phyloP scores from a whole-genome alignment of 257 asterid species.

The Nicotiana tomentosiformis region DNA sequence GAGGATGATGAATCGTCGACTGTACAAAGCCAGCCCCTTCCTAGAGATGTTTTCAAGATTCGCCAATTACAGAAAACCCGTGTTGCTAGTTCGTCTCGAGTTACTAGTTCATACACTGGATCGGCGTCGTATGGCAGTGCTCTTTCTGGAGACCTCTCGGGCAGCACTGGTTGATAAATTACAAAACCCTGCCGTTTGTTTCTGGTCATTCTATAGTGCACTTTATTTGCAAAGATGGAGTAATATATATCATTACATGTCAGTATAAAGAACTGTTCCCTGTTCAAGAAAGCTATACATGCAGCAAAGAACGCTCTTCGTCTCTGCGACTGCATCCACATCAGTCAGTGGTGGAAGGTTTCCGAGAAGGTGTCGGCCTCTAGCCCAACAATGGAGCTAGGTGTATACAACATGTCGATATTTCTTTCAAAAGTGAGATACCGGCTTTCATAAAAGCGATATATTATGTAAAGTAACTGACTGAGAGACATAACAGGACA shows the following conservation, averaged over 20 bases:
- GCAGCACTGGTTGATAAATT: conserved; percentile 46
- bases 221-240: not conserved
- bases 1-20: conserved; percentile 63
- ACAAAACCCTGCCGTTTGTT: not conserved
- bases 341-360: not conserved
- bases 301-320: not conserved
- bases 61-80: conserved; percentile 80
- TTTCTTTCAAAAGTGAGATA: not conserved
- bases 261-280: not conserved
- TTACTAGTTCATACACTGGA: conserved; percentile 42
- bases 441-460: not conserved
- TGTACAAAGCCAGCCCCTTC: conserved; percentile 77
- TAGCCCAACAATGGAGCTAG: not conserved
- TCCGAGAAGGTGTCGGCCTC: not conserved
- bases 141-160: conserved; percentile 83
- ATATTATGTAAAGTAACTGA: not conserved
- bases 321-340: not conserved
- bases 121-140: conserved; percentile 94
- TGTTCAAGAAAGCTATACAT: not conserved
- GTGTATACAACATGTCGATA: not conserved
- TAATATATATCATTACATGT: not conserved
- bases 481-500: not conserved
- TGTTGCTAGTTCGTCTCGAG: conserved; percentile 46
- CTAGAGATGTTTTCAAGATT: conserved; percentile 79
- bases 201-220: not conserved